A percentile compares a stretch with the other conserved stretches of the same genome.
These are phyloP conservation scores for Ilyonectria mors-panacis DNA, from an alignment of 2,329 filamentous ascomycete species.

Conservation along the genomic window DNA sequence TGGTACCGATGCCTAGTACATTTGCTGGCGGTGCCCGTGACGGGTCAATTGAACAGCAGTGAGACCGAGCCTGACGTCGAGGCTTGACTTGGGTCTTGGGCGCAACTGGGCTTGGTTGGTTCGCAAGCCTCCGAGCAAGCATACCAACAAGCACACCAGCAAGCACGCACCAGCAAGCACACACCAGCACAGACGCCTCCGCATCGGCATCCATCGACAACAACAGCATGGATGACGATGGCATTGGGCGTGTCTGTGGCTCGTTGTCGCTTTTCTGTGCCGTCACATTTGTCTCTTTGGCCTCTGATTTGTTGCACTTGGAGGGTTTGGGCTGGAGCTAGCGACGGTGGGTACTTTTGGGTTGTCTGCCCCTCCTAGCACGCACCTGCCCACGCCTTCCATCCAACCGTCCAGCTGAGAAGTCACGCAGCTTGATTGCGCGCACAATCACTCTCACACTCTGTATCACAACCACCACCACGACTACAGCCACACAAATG, in stretches of 20 bases:
- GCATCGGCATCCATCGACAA: constrained; percentile 8
- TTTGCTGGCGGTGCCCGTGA: background rate
- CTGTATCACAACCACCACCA: background rate
- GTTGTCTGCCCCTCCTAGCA: constrained; percentile 6
- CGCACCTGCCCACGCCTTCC: background rate
- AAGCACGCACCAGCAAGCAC: background rate
- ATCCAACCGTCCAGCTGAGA: background rate
- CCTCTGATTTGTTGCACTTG: constrained; percentile 24
- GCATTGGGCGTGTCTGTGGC: background rate
- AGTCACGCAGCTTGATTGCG: background rate
- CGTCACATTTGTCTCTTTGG: background rate
- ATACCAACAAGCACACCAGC: background rate
- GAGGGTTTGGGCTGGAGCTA: constrained; percentile 13
- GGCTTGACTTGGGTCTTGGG: constrained; percentile 14
- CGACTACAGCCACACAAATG: background rate
- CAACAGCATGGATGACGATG: constrained; percentile 5
- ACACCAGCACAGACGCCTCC: background rate
- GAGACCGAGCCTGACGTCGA: constrained; percentile 11
- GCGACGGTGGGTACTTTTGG: constrained; percentile 1
- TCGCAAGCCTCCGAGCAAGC: constrained; percentile 21
- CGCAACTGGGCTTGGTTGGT: constrained; percentile 25
- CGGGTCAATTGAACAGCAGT: background rate
- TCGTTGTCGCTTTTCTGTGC: background rate
- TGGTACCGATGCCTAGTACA: constrained; percentile 1
- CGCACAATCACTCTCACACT: background rate